Evolutionary conservation across 2,329 filamentous ascomycete genomes (phyloP), one percentile per base, ranked within the genome.

Genomic region (Colletotrichum sp.): DNA sequence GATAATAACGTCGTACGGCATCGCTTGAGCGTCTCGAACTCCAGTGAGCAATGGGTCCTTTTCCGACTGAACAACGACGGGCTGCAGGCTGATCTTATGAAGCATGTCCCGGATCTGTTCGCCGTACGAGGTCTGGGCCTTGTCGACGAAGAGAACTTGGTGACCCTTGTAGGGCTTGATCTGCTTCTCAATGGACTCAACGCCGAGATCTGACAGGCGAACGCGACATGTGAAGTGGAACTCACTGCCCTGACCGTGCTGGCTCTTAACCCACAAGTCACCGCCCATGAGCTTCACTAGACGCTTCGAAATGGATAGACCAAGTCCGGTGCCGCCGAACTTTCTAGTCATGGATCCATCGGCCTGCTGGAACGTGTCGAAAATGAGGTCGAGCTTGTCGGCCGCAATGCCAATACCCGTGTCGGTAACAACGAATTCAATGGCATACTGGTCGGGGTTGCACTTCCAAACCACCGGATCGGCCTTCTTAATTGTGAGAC

Each of bases 291-390:
- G 90, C 79, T 96, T 98, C 71, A 98, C 96, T 34, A 98, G 90
- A 79, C 96, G 92, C 87, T 98, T 98, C 32, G 96, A 98, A 82
- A 98, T 98, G 19, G 96, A 98, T 30, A 98, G 87, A 79, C 96
- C 96, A 12, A 98, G 91, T 79, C 96, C 96, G 8, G 97, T 98
- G 80, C 96, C 96, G 80, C 96, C 96, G 83, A 98, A 98, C 83
- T 98, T 97, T 80, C 96, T 92, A 3, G 96, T 98, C 84, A 98
- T 98, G 39, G 96, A 98, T 48, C 96, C 96, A 83, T 98, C 97
- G 25, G 97, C 97, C 87, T 98, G 97, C 85, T 98, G 96, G 92
- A 98, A 98, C 1, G 96, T 98, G 86, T 98, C 97, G 85, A 99
- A 98, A 82, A 99, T 98, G 79, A 98, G 89, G 82, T 98, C 96